Evolutionary conservation across 2,329 filamentous ascomycete genomes (phyloP), one percentile per base, ranked within the genome.

Genomic region (Penicillium rolfsii): DNA sequence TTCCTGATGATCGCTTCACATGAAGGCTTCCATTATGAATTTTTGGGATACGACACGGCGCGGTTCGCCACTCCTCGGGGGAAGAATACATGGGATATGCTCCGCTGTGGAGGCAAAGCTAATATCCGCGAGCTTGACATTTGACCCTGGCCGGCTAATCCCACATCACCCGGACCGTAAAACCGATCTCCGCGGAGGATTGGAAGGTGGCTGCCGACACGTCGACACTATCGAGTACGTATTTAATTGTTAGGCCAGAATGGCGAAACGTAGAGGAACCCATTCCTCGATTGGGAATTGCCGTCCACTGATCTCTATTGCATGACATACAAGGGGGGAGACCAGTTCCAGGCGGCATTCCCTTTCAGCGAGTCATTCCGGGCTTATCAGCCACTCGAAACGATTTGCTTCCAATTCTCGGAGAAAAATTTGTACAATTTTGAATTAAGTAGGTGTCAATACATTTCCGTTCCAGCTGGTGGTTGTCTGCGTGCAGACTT

Each of bases 271-370:
- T 28, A 14, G 38, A 36, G 59, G 55, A 55, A 46, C 22, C 26
- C 19, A 50, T 58, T 49, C 30, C 59, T 45, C n/a, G 12, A 55
- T 58, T 4, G 50, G 59, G 55, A 19, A 61, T 55, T 43, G 8
- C n/a, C 38, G 43, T 57, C 55, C 54, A 50, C 45, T 9, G 30
- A 8, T 5, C 30, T 36, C 12, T 4, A 16, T 45, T 35, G 22
- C 22, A 7, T 26, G 43, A 33, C 45, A 12, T 24, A 11, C 14
- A 22, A 45, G 41, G 22, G n/a, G 22, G 22, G 6, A 46, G 14
- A 6, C 14, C 5, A 5, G 5, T 46, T 28, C 30, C 9, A 33
- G 5, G 43, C 40, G 24, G 22, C 12, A 46, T 46, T 48, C 16
- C 19, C 30, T 2, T 19, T 19, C 16, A 6, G 22, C 52, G 28